These are phyloP conservation scores for Exophiala spinifera DNA, from an alignment of 2,329 filamentous ascomycete species.

Conservation along the genomic window DNA sequence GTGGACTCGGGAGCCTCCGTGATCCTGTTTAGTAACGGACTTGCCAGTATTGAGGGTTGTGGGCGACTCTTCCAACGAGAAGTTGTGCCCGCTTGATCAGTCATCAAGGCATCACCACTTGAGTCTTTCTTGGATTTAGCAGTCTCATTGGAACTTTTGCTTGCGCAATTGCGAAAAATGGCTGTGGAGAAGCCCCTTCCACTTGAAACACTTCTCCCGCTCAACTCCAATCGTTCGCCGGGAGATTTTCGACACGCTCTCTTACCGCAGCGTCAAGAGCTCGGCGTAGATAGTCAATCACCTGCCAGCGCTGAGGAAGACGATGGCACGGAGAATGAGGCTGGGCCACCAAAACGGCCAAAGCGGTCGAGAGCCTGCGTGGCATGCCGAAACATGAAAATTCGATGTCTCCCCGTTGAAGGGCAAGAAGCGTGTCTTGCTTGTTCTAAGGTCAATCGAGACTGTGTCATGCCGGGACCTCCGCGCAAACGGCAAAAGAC, in stretches of 20 bases:
- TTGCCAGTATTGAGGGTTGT: too few species aligned
- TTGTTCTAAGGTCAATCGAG: slow-evolving; percentile 75
- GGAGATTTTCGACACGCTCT: slow-evolving; percentile 8
- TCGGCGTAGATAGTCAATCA: slow-evolving; percentile 8
- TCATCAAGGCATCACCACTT: neutral
- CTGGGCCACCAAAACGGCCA: slow-evolving; percentile 22
- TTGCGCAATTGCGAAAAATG: neutral
- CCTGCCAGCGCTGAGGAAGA: slow-evolving; percentile 20
- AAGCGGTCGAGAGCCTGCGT: slow-evolving; percentile 28
- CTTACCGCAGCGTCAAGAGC: slow-evolving; percentile 5
- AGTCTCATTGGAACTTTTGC: neutral
- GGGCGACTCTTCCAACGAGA: neutral
- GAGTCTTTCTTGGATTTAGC: neutral
- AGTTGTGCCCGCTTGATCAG: neutral
- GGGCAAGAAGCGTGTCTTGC: slow-evolving; percentile 57
- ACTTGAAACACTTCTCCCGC: slow-evolving; percentile 11
- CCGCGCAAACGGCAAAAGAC: slow-evolving; percentile 82
- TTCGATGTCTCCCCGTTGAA: slow-evolving; percentile 28
- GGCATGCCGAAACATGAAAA: slow-evolving; percentile 30
- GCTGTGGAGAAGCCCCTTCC: slow-evolving; percentile 5
- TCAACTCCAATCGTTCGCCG: slow-evolving; percentile 11
- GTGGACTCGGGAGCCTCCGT: too few species aligned
- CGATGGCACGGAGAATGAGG: slow-evolving; percentile 15
- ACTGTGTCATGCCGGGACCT: slow-evolving; percentile 72
- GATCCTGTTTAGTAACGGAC: too few species aligned